Base-by-base conservation (phyloP, 78 protist species). In the Dictyostelium purpureum region DNA sequence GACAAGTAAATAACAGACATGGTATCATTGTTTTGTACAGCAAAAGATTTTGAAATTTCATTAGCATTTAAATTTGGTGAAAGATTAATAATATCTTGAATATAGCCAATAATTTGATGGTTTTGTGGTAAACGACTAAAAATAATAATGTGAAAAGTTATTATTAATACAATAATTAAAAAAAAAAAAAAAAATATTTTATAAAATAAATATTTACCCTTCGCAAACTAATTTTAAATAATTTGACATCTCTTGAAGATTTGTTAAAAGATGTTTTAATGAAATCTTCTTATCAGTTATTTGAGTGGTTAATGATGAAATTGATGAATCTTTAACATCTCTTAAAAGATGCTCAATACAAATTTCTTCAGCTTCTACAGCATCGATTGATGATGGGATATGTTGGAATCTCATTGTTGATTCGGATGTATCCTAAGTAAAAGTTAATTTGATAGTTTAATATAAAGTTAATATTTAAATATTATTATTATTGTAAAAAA, bases 341-440 rank as follows among this genome's bases (percentile, higher is more conserved):
- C 98, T 97, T 40, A 99, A 95, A 54, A 99, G 88, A 79, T 99
- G 99, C 82, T 98, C 99, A 37, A 99, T 99, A n/a, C 99, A 99
- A 57, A 99, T 94, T 79, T 98, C 99, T 77, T 97, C 99, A 26
- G 98, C 97, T 76, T 98, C 99, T 2, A 85, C 63, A 19, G 99
- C 98, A 2, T 98, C 98, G 38, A 99, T 95, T 33, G 96, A 97
- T 24, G 97, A 79, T 24, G 97, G 90, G 5, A 99, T 40, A 95
- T 99, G 99, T 70, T 71, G 80, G 90, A 98, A 99, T 54, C 89
- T 80, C 96, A 87, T 75, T 19, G 87, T 66, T 51, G 97, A 59
- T 54, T 88, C 95, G 33, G 96, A 77, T 42, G 88, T 77, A 26
- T 96, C 97, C 85, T 96, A 26, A 43, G 10, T 21, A 38, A 40